Base-by-base conservation (phyloP, 2,329 filamentous ascomycete genomes). In the Botryotinia globosa region DNA sequence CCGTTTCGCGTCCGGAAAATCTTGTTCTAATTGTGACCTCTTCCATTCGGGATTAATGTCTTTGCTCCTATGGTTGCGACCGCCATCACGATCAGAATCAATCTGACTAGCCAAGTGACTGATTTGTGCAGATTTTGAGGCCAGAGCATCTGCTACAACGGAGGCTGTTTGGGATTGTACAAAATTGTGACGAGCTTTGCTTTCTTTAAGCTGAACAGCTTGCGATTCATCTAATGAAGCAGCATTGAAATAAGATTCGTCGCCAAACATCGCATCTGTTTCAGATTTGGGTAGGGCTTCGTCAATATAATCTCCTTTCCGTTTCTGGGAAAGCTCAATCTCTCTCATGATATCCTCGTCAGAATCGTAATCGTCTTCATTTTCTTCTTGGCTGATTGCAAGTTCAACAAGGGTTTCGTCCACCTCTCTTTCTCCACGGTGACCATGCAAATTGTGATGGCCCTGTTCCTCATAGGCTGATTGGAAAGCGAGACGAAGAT, bases 361-460 rank as follows among this genome's bases (percentile, higher is more conserved):
- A 1, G 84, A 87, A 73, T 89, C 87, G 45, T 85, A 84, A 1
- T 83, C 81, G n/a, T 83, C 77, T n/a, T 87, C 82, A 29, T 8
- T 32, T 1, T 84, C 83, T 61, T 85, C 77, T 59, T 74, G 74
- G 37, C 80, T 77, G 71, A 82, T 75, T 63, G 74, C 74, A 42
- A 82, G 77, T 71, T 83, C 80, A 12, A 85, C 80, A 39, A 85
- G 86, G 44, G 84, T 83, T 77, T 93, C 90, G 76, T 94, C 90
- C 8, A 94, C 89, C 34, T 90, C 84, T 61, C 73, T 74, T 32
- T 74, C 73, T 34, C 74, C 76, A 4, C 71, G 32, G 18, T 73
- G 71, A 68, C 77, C 62, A 42, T 74, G 25, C 34, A 61, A 48
- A 39, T n/a, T 20, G 34, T 76, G 72, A 67, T 76, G 72, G 34